Evolutionary conservation across 371 early-diverging fungal species (phyloP).

Genomic region (Coemansia linderi): DNA sequence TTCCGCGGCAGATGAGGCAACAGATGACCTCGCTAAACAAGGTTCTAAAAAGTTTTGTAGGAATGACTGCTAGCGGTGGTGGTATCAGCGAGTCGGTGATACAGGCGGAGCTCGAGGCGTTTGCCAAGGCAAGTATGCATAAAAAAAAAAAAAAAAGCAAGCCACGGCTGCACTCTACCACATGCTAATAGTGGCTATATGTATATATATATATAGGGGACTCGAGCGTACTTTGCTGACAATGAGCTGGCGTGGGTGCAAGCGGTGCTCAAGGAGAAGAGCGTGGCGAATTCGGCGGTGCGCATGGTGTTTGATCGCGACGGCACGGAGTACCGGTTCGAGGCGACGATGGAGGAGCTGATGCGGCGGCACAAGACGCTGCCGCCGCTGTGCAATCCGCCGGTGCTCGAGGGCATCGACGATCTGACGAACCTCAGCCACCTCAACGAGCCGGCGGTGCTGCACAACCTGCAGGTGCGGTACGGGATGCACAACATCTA

Average conservation of each 20-base stretch:
- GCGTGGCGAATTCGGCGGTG: conserved; percentile 20
- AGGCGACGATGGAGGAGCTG: conserved; percentile 69
- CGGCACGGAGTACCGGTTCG: conserved; percentile 53
- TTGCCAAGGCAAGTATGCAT: conserved; percentile 45
- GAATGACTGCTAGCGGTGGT: conserved; percentile 10
- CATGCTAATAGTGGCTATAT: not conserved
- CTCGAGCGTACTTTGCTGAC: conserved; percentile 42
- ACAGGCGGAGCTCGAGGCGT: conserved; percentile 31
- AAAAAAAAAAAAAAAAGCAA: not conserved
- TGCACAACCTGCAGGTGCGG: conserved; percentile 85
- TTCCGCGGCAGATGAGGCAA: not conserved
- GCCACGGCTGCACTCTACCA: not conserved
- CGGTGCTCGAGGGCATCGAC: conserved; percentile 83
- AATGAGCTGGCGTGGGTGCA: conserved; percentile 49
- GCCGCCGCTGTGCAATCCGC: conserved; percentile 90
- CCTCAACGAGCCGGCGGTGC: conserved; percentile 88
- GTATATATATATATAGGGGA: conserved; percentile 32
- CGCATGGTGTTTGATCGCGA: conserved; percentile 30
- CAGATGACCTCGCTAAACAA: not conserved
- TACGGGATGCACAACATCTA: conserved; percentile 92
- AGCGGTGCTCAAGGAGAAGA: conserved; percentile 36
- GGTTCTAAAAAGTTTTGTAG: too few relatives aligned
- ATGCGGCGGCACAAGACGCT: conserved; percentile 69
- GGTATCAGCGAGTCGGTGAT: conserved; percentile 8
- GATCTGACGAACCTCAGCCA: conserved; percentile 89